These are phyloP conservation scores for Mollisiaceae sp. DNA, from an alignment of 2,329 filamentous ascomycete species.

Conservation along the genomic window DNA sequence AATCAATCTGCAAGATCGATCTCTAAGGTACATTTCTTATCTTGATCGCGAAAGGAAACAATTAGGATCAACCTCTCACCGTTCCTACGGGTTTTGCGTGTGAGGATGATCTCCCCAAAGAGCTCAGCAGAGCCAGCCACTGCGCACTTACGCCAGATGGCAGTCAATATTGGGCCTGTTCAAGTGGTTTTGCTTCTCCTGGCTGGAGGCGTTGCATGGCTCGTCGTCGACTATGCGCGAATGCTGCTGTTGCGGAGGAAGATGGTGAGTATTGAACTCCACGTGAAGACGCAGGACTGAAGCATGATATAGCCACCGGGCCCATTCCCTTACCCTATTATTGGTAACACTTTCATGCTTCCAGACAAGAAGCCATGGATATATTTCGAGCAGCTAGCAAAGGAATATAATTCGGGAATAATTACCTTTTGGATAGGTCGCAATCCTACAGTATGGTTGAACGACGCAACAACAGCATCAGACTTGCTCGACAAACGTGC, in stretches of 20 bases:
- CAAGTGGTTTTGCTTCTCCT: constrained; percentile 12
- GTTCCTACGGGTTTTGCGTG: too few species aligned
- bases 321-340: constrained; percentile 22
- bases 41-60: background rate
- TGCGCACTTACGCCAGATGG: constrained; percentile 12
- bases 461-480: constrained; percentile 21
- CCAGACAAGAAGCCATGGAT: constrained; percentile 27
- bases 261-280: constrained; percentile 8
- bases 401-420: constrained; percentile 22
- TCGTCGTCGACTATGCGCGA: constrained; percentile 18
- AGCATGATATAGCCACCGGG: constrained; percentile 20
- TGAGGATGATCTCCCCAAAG: background rate
- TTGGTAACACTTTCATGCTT: constrained; percentile 20
- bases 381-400: constrained; percentile 21
- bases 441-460: constrained; percentile 18
- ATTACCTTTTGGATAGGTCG: constrained; percentile 27
- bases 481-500: constrained; percentile 26
- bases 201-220: constrained; percentile 10
- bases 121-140: background rate
- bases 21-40: background rate
- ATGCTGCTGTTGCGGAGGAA: constrained; percentile 19
- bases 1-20: background rate
- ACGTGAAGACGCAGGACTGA: background rate
- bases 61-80: background rate
- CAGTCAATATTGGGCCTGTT: background rate